Evolutionary conservation across 2,329 filamentous ascomycete genomes (phyloP), one percentile per base, ranked within the genome.

Genomic region (Clonostachys solani): DNA sequence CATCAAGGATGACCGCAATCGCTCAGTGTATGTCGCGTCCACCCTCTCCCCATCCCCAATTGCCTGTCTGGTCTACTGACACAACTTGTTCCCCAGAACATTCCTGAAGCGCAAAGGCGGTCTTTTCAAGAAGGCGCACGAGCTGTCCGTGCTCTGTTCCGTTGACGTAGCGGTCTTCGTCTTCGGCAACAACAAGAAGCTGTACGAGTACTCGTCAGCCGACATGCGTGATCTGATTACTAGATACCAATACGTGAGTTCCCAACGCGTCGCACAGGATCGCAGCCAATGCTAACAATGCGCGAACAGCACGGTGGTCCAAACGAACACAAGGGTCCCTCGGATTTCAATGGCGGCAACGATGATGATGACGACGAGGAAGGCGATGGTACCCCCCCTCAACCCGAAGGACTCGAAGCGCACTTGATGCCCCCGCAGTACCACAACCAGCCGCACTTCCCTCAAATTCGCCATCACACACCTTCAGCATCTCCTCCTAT

Each of bases 131-230:
- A 99, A 99, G 81, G 94, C 94, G 46, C 92, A 99, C 68, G 94
- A 99, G 78, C 81, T 99, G 45, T 96, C 92, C 46, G 94, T 99
- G 42, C 86, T 99, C 53, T 99, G 94, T 68, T 96, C 92, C 37
- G 94, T 99, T 65, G 94, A 99, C 67, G 94, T 99, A 56, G 94
- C 94, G 38, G 94, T 99, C 61, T 94, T 99, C 67, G 96, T 99
- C 61, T 97, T 97, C 63, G 92, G 92, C 54, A 92, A 89, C 72
- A 99, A 99, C 71, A 99, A 97, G 79, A 97, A 97, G 73, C 80
- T 99, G 23, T 96, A 97, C 69, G 91, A 99, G 68, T 99, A 96
- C 67, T 97, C 92, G 12, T 97, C 92, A 16, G 78, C 83, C 57
- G 90, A 96, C 66, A 96, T 99, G 80, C 86, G 86, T 65, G 90